These are phyloP conservation scores for Chalciporus sp. DNA, from an alignment of 1,284 basidiomycete species.

Conservation along the genomic window DNA sequence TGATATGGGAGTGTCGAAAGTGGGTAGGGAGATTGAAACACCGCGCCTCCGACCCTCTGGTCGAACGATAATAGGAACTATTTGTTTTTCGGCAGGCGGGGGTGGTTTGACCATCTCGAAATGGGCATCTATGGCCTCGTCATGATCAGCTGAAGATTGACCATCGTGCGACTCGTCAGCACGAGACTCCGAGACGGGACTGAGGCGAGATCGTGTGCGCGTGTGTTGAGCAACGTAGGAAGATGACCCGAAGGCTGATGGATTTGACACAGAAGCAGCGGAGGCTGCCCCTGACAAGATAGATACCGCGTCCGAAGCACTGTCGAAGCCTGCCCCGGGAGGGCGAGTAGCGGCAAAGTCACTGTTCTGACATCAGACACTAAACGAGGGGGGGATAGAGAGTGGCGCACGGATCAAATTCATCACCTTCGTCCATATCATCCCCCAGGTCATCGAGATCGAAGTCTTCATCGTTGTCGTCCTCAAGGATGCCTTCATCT, in stretches of 20 bases:
- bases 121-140: conserved; percentile 39
- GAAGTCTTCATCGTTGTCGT: conserved; percentile 52
- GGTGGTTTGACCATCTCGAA: conserved; percentile 51
- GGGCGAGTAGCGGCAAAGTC: conserved; percentile 55
- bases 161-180: conserved; percentile 22
- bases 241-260: conserved; percentile 51
- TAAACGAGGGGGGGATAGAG: neutral
- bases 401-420: conserved; percentile 71
- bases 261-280: conserved; percentile 49
- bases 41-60: conserved; percentile 32
- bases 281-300: conserved; percentile 54
- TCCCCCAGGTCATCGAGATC: conserved; percentile 51
- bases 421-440: conserved; percentile 66
- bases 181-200: conserved; percentile 64
- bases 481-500: conserved; percentile 44
- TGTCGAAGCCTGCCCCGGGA: conserved; percentile 50
- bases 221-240: conserved; percentile 43
- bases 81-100: conserved; percentile 17
- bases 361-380: conserved; percentile 27
- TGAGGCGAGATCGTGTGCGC: conserved; percentile 56
- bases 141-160: conserved; percentile 22
- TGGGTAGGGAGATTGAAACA: conserved; percentile 27
- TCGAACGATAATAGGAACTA: conserved; percentile 14
- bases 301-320: conserved; percentile 58
- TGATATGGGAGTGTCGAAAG: conserved; percentile 23